Evolutionary conservation across 805 yeast species (phyloP).

Genomic region (Lipomyces starkeyi): DNA sequence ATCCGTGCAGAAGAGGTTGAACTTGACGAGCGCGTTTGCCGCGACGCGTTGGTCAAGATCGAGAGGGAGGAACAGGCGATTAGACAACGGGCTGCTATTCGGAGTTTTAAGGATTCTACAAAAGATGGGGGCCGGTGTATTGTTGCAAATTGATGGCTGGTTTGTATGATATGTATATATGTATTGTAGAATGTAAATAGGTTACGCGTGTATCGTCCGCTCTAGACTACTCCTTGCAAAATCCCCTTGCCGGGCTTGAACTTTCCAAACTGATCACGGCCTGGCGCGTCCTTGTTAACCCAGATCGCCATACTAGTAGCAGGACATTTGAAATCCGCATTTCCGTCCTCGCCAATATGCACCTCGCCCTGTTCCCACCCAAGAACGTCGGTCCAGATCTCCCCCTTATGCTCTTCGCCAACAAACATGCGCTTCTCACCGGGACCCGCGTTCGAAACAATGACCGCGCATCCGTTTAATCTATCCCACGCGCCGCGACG

Average conservation of each 20-base stretch:
- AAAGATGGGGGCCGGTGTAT: conserved; percentile 25
- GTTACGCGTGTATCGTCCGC: too few relatives aligned
- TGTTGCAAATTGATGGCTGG: conserved; percentile 1
- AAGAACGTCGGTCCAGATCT: conserved; percentile 35
- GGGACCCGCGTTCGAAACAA: conserved; percentile 31
- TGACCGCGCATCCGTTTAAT: conserved; percentile 31
- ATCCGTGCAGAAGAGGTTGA: conserved; percentile 36
- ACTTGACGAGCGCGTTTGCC: conserved; percentile 28
- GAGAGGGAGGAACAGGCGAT: conserved; percentile 23
- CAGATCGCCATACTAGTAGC: conserved; percentile 32
- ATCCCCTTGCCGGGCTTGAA: conserved; percentile 19
- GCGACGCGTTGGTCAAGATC: conserved; percentile 14
- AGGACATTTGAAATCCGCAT: conserved; percentile 29
- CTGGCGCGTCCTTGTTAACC: conserved; percentile 28
- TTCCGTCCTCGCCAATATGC: conserved; percentile 32
- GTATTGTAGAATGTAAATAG: neutral
- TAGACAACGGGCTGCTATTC: conserved; percentile 19
- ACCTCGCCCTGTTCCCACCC: conserved; percentile 31
- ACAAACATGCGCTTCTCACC: conserved; percentile 35
- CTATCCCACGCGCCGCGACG: conserved; percentile 36
- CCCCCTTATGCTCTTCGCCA: conserved; percentile 30
- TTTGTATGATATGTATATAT: neutral
- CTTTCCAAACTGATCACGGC: conserved; percentile 28
- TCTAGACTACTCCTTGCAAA: neutral
- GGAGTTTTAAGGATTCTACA: conserved; percentile 27